Conservation (phyloP, 2,329 filamentous ascomycete genomes). For the Lachnellula subtilissima region DNA sequence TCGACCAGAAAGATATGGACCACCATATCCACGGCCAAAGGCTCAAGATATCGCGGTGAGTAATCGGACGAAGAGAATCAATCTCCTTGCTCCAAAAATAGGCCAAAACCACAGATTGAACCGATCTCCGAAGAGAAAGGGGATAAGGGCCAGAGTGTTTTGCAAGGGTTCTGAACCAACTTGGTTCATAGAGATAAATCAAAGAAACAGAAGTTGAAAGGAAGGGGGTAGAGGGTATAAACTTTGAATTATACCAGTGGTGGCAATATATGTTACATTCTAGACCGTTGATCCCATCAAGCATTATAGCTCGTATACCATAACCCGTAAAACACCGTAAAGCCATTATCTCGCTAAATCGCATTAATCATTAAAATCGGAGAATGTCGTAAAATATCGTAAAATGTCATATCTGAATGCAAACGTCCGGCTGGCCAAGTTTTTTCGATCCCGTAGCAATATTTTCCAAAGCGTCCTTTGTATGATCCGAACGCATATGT, state of each 20-base stretch:
- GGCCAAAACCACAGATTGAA: slow-evolving; percentile 63
- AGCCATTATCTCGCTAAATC: not conserved
- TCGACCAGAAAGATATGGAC: slow-evolving; percentile 66
- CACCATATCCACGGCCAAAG: slow-evolving; percentile 53
- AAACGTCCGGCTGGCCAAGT: slow-evolving; percentile 17
- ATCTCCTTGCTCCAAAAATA: slow-evolving; percentile 83
- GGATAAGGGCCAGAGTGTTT: slow-evolving; percentile 77
- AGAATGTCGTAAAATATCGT: not conserved
- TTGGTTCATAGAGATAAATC: not conserved
- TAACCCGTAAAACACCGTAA: not conserved
- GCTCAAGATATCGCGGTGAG: slow-evolving; percentile 62
- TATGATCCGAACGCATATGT: slow-evolving; percentile 28
- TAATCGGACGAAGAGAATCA: slow-evolving; percentile 47
- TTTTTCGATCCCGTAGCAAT: slow-evolving; percentile 28
- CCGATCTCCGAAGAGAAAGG: slow-evolving; percentile 38
- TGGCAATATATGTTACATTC: not conserved
- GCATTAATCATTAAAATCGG: not conserved
- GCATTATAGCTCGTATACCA: not conserved
- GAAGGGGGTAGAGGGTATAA: not conserved
- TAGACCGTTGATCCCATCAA: not conserved
- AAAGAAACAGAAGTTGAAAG: not conserved
- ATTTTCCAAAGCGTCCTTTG: slow-evolving; percentile 22
- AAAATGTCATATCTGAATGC: not conserved
- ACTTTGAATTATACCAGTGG: not conserved
- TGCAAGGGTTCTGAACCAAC: slow-evolving; percentile 48